Evolutionary conservation across 495 filamentous ascomycete genomes (phyloP).

Genomic region (Penicillium flavigenum): DNA sequence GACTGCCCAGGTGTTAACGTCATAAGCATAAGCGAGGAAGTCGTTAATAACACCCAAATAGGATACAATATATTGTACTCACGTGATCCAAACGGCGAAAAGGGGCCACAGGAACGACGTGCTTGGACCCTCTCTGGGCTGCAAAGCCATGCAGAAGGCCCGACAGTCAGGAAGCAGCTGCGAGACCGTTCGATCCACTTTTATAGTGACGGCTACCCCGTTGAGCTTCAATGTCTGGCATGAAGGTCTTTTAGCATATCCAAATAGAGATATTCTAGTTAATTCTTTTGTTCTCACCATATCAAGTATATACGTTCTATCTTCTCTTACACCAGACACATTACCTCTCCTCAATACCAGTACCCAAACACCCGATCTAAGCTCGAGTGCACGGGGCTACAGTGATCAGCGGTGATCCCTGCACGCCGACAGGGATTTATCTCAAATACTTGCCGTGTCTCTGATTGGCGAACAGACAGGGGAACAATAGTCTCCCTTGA

Average conservation of each 20-base stretch:
- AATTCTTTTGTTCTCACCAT: neutral
- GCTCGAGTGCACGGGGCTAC: conserved; percentile 22
- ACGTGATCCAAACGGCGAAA: conserved; percentile 10
- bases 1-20: too few species aligned
- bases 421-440: conserved; percentile 39
- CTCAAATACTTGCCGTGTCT: conserved; percentile 40
- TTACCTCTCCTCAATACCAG: neutral
- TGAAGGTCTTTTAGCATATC: neutral
- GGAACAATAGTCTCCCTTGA: conserved; percentile 6
- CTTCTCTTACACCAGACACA: neutral
- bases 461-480: conserved; percentile 32
- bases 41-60: neutral
- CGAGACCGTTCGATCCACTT: conserved; percentile 47
- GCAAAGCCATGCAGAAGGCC: conserved; percentile 32
- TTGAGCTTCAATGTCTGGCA: neutral
- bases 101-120: conserved; percentile 14
- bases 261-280: neutral
- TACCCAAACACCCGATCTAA: conserved; percentile 3
- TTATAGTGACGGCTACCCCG: conserved; percentile 2
- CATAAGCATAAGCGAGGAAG: neutral
- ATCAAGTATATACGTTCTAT: neutral
- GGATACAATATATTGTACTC: neutral
- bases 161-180: conserved; percentile 46
- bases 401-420: conserved; percentile 32
- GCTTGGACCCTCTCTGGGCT: conserved; percentile 27